Evolutionary conservation across 768 basidiomycete genomes (phyloP).

Genomic region (Termitomyces sp.): DNA sequence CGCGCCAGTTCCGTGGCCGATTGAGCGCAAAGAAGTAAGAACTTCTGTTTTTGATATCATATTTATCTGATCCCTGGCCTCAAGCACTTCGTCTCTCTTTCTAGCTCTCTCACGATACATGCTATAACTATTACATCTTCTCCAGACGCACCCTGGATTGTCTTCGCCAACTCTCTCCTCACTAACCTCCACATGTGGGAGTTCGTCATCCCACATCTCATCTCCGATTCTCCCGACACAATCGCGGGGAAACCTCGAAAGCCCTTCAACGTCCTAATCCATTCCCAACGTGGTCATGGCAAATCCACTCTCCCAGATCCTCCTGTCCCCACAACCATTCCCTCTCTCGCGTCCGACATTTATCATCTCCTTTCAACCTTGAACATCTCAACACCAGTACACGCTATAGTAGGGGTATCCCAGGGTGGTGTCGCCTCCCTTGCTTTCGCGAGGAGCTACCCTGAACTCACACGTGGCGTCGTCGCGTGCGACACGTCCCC

Average conservation of each 20-base stretch:
- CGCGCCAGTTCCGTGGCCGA: slow-evolving; percentile 41
- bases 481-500: slow-evolving; percentile 45
- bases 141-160: slow-evolving; percentile 42
- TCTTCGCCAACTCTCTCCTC: slow-evolving; percentile 44
- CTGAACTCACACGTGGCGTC: slow-evolving; percentile 28
- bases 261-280: slow-evolving; percentile 40
- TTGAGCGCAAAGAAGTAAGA: slow-evolving; percentile 37
- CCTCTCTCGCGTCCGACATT: slow-evolving; percentile 40
- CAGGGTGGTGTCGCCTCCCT: slow-evolving; percentile 48
- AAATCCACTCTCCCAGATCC: slow-evolving; percentile 28
- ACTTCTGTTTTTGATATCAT: neutral
- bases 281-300: slow-evolving; percentile 50
- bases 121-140: slow-evolving; percentile 33
- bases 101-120: slow-evolving; percentile 30
- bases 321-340: slow-evolving; percentile 28
- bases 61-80: neutral
- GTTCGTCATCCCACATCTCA: slow-evolving; percentile 33
- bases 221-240: slow-evolving; percentile 17
- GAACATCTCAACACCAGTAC: slow-evolving; percentile 30
- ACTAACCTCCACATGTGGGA: slow-evolving; percentile 46
- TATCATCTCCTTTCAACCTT: slow-evolving; percentile 28
- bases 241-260: slow-evolving; percentile 15
- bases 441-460: slow-evolving; percentile 35
- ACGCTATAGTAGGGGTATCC: slow-evolving; percentile 45
- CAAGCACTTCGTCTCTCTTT: slow-evolving; percentile 34